These are phyloP conservation scores for Yamadazyma takamatsuzukensis DNA, from an alignment of 805 yeast species.

Conservation along the genomic window DNA sequence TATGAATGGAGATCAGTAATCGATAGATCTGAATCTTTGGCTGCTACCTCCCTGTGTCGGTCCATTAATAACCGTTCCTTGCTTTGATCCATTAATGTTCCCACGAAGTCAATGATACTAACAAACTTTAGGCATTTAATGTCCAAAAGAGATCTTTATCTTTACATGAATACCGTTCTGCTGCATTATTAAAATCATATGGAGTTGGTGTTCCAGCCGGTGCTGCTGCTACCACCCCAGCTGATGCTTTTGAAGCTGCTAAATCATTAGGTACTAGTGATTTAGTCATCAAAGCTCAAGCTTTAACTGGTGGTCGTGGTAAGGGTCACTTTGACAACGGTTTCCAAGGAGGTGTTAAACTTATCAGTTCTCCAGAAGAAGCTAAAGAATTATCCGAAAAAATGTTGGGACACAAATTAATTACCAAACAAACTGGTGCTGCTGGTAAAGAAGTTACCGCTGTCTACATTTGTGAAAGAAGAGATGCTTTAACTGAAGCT, in stretches of 20 bases:
- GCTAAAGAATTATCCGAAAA: conserved; percentile 81
- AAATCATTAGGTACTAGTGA: conserved; percentile 70
- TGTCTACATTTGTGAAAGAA: conserved; percentile 92
- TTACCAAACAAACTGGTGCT: conserved; percentile 97
- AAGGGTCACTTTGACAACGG: conserved; percentile 97
- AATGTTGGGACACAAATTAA: conserved; percentile 88
- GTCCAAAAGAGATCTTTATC: conserved; percentile 68
- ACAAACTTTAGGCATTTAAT: conserved; percentile 17
- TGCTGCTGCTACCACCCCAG: conserved; percentile 83
- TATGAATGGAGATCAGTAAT: too few species aligned
- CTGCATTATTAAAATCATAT: conserved; percentile 75
- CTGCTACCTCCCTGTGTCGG: background rate
- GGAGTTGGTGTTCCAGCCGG: conserved; percentile 93
- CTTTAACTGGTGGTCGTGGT: conserved; percentile 99
- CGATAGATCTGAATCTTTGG: background rate
- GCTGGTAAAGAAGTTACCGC: conserved; percentile 97
- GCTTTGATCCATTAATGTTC: background rate
- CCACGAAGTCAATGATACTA: background rate
- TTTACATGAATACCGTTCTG: conserved; percentile 94
- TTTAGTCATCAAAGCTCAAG: conserved; percentile 96
- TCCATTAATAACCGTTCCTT: background rate
- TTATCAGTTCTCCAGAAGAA: conserved; percentile 80
- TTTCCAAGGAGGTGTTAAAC: conserved; percentile 92
- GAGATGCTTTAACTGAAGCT: conserved; percentile 91
- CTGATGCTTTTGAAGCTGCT: conserved; percentile 83